These are phyloP conservation scores for Hyaloperonospora brassicae DNA, from an alignment of 352 stramenopile genomes.

Conservation along the genomic window DNA sequence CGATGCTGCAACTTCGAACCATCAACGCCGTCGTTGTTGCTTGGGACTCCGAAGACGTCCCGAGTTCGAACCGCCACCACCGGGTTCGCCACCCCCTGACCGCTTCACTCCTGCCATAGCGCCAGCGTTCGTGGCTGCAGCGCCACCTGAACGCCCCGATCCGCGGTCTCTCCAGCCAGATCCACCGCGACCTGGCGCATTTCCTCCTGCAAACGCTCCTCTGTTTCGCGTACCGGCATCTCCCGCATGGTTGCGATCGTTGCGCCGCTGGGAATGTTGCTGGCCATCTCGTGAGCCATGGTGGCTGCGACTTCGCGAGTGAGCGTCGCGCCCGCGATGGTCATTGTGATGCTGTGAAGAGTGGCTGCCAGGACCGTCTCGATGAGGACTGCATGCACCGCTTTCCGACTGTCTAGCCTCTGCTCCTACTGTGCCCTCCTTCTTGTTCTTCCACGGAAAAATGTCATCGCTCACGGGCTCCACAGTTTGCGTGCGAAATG, in stretches of 20 bases:
- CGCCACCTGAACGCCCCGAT: conserved; percentile 14
- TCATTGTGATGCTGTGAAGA: conserved; percentile 33
- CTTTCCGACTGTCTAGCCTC: conserved; percentile 25
- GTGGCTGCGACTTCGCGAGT: conserved; percentile 39
- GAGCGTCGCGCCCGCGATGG: conserved; percentile 26
- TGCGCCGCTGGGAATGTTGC: conserved; percentile 31
- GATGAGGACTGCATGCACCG: conserved; percentile 21
- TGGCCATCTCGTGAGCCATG: conserved; percentile 38
- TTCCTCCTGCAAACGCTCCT: conserved; percentile 16
- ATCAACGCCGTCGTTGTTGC: conserved; percentile 30
- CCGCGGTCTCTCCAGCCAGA: conserved; percentile 44
- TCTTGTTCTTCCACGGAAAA: conserved; percentile 62
- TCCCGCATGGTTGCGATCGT: conserved; percentile 31
- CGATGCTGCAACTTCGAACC: not conserved
- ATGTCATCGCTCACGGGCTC: conserved; percentile 66
- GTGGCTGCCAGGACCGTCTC: conserved; percentile 26
- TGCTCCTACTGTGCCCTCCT: conserved; percentile 27
- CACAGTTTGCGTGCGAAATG: conserved; percentile 79
- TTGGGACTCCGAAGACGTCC: conserved; percentile 32
- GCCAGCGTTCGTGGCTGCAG: conserved; percentile 12
- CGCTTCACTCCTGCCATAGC: conserved; percentile 28
- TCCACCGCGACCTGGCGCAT: conserved; percentile 9
- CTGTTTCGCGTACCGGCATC: conserved; percentile 22
- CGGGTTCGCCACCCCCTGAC: conserved; percentile 22
- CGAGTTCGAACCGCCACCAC: conserved; percentile 23